A percentile compares a stretch with the other conserved stretches of the same genome.
These are phyloP conservation scores for Russula ochroleuca DNA, from an alignment of 768 basidiomycete species.

Conservation along the genomic window DNA sequence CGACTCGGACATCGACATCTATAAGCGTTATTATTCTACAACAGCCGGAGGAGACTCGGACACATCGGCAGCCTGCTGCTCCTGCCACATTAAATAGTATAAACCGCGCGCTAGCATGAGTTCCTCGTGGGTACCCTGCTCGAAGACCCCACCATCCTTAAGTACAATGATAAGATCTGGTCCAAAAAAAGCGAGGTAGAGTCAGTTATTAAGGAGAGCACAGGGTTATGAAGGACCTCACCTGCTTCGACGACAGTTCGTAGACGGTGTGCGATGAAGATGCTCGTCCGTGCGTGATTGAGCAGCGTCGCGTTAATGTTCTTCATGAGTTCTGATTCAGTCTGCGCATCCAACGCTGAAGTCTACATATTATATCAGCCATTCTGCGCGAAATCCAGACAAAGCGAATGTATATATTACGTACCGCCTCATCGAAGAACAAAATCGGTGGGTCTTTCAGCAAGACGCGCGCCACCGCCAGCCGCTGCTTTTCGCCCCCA, in stretches of 20 bases:
- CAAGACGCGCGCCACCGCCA: conserved; percentile 90
- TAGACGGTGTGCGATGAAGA: conserved; percentile 94
- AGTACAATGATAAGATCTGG: conserved; percentile 91
- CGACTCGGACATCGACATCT: background rate
- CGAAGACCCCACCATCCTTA: conserved; percentile 83
- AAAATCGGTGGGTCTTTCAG: conserved; percentile 93
- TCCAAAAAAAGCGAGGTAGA: background rate
- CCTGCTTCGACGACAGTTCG: conserved; percentile 90
- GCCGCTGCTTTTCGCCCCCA: conserved; percentile 95
- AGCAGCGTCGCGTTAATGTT: conserved; percentile 81
- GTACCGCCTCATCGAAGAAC: conserved; percentile 97
- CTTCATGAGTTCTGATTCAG: conserved; percentile 91
- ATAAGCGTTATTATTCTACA: conserved; percentile 18
- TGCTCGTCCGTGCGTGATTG: conserved; percentile 79
- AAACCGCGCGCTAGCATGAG: conserved; percentile 65
- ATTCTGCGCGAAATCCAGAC: background rate
- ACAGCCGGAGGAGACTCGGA: conserved; percentile 16
- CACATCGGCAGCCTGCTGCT: conserved; percentile 56
- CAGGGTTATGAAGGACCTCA: conserved; percentile 33
- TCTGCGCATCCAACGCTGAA: conserved; percentile 91
- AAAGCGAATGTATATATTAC: conserved; percentile 32
- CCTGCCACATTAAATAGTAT: conserved; percentile 79
- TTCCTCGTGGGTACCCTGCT: conserved; percentile 91
- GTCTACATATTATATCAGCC: conserved; percentile 53
- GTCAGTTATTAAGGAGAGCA: background rate